Evolutionary conservation across 2,329 filamentous ascomycete species (phyloP).

Genomic region (Penicillium sp.): DNA sequence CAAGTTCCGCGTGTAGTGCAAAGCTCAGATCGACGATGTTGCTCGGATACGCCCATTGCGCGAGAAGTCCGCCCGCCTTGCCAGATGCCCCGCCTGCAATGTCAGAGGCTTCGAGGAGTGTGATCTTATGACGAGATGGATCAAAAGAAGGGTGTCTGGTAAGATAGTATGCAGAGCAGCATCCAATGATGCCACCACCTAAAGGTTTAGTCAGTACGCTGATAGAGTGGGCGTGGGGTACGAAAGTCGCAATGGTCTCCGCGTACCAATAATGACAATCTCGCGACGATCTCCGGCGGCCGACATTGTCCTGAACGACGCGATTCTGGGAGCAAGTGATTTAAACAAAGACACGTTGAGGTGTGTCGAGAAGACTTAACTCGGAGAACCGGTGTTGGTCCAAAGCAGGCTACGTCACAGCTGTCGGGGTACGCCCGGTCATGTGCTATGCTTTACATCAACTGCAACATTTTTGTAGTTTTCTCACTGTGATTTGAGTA

Average conservation of each 20-base stretch:
- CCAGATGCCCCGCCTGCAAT: constrained; percentile 91
- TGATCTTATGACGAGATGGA: constrained; percentile 71
- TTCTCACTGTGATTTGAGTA: neutral
- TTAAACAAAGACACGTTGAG: constrained; percentile 26
- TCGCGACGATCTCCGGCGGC: constrained; percentile 31
- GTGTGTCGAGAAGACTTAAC: neutral
- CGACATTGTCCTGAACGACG: constrained; percentile 30
- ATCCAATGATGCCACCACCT: constrained; percentile 93
- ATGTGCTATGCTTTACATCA: constrained; percentile 16
- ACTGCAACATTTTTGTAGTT: neutral
- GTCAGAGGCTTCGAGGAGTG: constrained; percentile 78
- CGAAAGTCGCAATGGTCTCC: neutral
- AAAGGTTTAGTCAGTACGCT: constrained; percentile 13
- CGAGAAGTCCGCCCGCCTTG: constrained; percentile 88
- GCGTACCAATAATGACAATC: constrained; percentile 43
- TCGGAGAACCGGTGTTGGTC: constrained; percentile 3
- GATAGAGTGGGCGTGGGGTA: constrained; percentile 24
- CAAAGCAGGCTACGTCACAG: constrained; percentile 30
- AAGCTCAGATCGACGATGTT: constrained; percentile 85
- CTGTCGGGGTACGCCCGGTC: constrained; percentile 17
- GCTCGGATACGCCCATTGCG: constrained; percentile 84
- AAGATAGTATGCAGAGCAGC: constrained; percentile 85
- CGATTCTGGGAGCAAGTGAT: constrained; percentile 13
- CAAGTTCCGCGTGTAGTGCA: constrained; percentile 75
- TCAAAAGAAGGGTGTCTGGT: constrained; percentile 82